These are phyloP conservation scores for Boletus bicolor DNA, from an alignment of 768 basidiomycete species.

Conservation along the genomic window DNA sequence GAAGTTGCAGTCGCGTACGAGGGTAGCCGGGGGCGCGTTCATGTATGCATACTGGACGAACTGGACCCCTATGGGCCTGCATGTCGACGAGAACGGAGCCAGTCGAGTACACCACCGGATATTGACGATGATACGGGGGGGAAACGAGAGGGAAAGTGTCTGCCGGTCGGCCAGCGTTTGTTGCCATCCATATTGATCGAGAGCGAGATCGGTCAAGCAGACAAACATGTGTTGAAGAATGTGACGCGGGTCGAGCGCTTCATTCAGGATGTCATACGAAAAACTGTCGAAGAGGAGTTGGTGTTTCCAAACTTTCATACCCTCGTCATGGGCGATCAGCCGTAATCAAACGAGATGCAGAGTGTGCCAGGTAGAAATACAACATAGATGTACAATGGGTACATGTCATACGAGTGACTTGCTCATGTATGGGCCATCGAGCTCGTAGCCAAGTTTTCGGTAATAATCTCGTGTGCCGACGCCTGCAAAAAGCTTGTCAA, in stretches of 20 bases:
- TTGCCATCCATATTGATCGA: slow-evolving; percentile 89
- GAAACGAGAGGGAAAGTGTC: slow-evolving; percentile 54
- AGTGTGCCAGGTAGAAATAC: slow-evolving; percentile 8
- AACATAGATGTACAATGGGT: slow-evolving; percentile 7
- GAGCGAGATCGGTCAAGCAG: slow-evolving; percentile 93
- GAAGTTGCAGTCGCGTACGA: slow-evolving; percentile 92
- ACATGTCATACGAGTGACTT: slow-evolving; percentile 56
- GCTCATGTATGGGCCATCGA: slow-evolving; percentile 98
- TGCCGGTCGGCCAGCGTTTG: slow-evolving; percentile 78
- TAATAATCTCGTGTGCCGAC: slow-evolving; percentile 98
- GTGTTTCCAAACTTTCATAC: slow-evolving; percentile 98
- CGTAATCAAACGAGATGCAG: background rate
- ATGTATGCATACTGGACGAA: slow-evolving; percentile 87
- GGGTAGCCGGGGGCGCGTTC: slow-evolving; percentile 74
- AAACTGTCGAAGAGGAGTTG: slow-evolving; percentile 92
- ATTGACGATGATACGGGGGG: slow-evolving; percentile 54
- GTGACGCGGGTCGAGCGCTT: slow-evolving; percentile 94
- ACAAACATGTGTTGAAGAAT: slow-evolving; percentile 94
- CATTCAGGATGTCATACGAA: slow-evolving; percentile 92
- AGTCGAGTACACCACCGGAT: slow-evolving; percentile 56
- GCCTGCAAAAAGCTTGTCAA: slow-evolving; percentile 42
- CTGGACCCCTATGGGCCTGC: slow-evolving; percentile 82
- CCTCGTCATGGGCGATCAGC: slow-evolving; percentile 47
- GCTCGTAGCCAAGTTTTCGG: slow-evolving; percentile 85
- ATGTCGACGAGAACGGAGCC: slow-evolving; percentile 46